Base-by-base conservation (phyloP, 2,329 filamentous ascomycete genomes). In the Boeremia lycopersici region DNA sequence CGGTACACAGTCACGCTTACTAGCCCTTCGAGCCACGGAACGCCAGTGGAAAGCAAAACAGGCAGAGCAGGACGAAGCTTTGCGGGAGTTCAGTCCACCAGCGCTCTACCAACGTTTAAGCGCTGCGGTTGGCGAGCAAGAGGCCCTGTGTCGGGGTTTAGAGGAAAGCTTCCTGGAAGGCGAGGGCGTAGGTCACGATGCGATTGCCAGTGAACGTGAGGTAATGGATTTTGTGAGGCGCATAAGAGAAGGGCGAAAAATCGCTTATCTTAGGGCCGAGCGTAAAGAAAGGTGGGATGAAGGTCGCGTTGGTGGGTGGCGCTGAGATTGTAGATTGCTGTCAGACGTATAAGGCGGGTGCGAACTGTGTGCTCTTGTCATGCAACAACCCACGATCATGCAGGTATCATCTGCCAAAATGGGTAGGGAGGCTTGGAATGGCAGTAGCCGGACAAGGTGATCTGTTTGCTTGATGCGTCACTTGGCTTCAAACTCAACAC, bases 211-310 rank as follows among this genome's bases (percentile, higher is more conserved):
- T 23, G 93, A 96, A 77, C 85, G 90, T 69, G 95, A 98, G 76
- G 86, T 89, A 25, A 80, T 82, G 2, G 93, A 98, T 56, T 98
- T 95, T 86, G 85, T 96, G 17, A 83, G 88, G 67, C 80, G 89
- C 66, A 89, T 96, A 61, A 83, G 91, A 63, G 92, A 93, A 64
- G 90, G 89, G 9, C 90, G 88, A 71, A 89, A 89, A 64, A 78
- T 89, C 53, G 88, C 88, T 58, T 96, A 95, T 69, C 79, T 93
- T 48, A 83, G 95, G 53, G 86, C 88, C 69, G 95, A 98, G 79
- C 85, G 91, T 62, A 96, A 93, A 75, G 89, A 92, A 68, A 84
- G 95, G 65, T 98, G 95, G 95, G 95, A 98, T 73, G 93, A 98
- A 76, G 92, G 93, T 23, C 83, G 93, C 63, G 93, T 98, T 30